Conservation (phyloP, 768 basidiomycete species). For the Rhizopogon rudus region DNA sequence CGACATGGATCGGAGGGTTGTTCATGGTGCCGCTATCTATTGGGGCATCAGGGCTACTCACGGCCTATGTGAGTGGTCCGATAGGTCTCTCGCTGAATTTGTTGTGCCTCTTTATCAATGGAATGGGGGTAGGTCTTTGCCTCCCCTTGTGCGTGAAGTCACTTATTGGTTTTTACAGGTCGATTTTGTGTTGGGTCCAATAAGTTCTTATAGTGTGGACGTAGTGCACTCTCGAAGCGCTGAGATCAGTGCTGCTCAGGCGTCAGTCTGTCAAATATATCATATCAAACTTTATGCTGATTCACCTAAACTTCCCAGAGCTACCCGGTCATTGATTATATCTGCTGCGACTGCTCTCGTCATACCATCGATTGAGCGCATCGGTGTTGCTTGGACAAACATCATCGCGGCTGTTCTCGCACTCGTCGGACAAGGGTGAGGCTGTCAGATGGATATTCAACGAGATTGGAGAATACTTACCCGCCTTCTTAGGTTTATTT, state of each 20-base stretch:
- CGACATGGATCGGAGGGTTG: conserved; percentile 1
- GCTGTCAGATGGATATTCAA: background rate
- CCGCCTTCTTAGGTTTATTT: conserved; percentile 9
- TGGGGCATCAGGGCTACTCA: conserved; percentile 40
- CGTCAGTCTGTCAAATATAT: conserved; percentile 27
- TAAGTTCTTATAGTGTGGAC: conserved; percentile 53
- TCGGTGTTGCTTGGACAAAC: conserved; percentile 50
- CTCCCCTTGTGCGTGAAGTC: background rate
- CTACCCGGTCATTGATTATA: conserved; percentile 40
- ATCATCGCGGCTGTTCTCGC: conserved; percentile 36
- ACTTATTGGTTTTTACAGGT: conserved; percentile 27
- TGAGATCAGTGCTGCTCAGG: conserved; percentile 51
- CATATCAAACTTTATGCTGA: too few species aligned
- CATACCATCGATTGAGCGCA: conserved; percentile 15
- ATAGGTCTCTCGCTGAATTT: conserved; percentile 44
- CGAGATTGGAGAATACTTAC: background rate
- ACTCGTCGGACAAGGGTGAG: conserved; percentile 47
- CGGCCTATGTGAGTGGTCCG: conserved; percentile 39
- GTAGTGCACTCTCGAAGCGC: conserved; percentile 54
- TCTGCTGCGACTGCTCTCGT: conserved; percentile 40
- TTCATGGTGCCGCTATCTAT: conserved; percentile 46
- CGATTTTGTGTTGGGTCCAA: conserved; percentile 47
- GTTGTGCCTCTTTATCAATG: conserved; percentile 33
- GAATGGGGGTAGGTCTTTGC: too few species aligned
- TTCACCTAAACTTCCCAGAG: conserved; percentile 26